Base-by-base conservation (phyloP, 139 green algal species). In the Volvox africanus region DNA sequence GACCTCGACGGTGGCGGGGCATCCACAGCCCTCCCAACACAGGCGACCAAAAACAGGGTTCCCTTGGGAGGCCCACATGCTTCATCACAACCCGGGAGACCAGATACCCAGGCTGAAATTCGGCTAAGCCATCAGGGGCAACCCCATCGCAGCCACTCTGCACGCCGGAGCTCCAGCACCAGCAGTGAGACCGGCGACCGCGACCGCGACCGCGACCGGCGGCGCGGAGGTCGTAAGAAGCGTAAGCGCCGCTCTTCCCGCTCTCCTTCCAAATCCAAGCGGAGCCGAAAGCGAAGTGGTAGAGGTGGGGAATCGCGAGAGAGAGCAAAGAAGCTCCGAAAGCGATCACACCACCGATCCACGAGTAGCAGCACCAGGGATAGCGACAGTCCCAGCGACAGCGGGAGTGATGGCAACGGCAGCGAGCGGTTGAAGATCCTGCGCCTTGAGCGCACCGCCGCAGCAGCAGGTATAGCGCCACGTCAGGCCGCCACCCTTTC, bases 351-450 rank as follows among this genome's bases (percentile, higher is more conserved):
- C n/a, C 32, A 18, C 69, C 6, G 36, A 18, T 22, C 36, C 67
- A 89, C 67, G 28, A 89, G 83, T 62, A 37, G 36, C 67, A 71
- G 86, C 86, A 44, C 26, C 32, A 62, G 44, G 44, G 61, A 61
- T 36, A 79, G 62, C 82, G 32, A 32, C 82, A 24, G 61, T 61
- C 16, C 13, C 61, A 36, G 67, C 67, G 37, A 69, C 36, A 30
- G 68, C 68, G 37, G 81, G 19, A 24, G 61, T 35, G 65, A 28
- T 61, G 61, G 82, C 61, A 37, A 26, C 84, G 37, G 68, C 0
- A 2, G 6, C 19, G 91, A 93, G 61, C 81, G 69, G 28, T 82
- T 80, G 11, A 91, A 93, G 81, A 89, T 93, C 36, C 61, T 92
- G 16, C 73, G 87, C 0, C 81, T 84, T 19, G 91, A 93, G 36